Evolutionary conservation across 2,329 filamentous ascomycete genomes (phyloP).

Genomic region (Fusarium euwallaceae): DNA sequence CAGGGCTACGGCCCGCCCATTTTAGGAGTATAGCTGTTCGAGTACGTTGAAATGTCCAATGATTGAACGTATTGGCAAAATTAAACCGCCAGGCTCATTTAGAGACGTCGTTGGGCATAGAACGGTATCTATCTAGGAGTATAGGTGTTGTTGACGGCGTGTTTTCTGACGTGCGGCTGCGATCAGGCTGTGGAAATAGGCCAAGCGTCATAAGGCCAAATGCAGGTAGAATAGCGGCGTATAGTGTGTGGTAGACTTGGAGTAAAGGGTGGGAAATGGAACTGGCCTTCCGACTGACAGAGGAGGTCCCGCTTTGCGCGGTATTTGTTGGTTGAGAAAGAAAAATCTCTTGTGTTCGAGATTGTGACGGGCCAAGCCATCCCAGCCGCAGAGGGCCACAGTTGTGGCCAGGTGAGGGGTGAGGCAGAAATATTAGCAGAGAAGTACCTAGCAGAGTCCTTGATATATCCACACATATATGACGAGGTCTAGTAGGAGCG

Average conservation of each 20-base stretch:
- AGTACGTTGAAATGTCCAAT: background rate
- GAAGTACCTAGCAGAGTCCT: rapidly evolving
- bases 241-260: too few species aligned
- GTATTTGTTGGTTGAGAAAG: background rate
- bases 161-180: background rate
- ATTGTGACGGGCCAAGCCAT: too few species aligned
- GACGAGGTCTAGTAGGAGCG: background rate
- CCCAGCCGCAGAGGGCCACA: too few species aligned
- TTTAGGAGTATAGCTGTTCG: background rate
- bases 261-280: too few species aligned
- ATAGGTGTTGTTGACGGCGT: background rate
- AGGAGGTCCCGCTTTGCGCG: background rate
- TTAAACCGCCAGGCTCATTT: too few species aligned
- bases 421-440: background rate
- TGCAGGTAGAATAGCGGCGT: background rate
- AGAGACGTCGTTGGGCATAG: background rate
- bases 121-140: background rate
- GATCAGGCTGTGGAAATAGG: background rate
- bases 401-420: background rate
- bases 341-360: too few species aligned
- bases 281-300: background rate
- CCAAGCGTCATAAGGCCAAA: background rate
- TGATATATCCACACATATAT: background rate
- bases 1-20: too few species aligned
- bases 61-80: too few species aligned